These are phyloP conservation scores for Backusella sp. DNA, from an alignment of 192 early-diverging fungal species.

Conservation along the genomic window DNA sequence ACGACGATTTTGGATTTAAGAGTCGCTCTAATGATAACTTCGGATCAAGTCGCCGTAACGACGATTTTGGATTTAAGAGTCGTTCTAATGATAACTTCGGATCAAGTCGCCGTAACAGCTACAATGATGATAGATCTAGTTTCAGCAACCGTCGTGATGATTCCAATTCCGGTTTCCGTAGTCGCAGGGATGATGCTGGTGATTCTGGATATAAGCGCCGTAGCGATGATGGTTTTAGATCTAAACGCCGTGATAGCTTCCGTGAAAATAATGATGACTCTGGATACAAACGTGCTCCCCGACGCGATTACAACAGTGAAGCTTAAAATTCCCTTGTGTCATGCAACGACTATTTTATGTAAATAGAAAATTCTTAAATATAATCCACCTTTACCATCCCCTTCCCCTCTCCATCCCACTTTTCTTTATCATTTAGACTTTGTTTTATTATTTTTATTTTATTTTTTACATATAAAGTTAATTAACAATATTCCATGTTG, in stretches of 20 bases:
- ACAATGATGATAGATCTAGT: neutral
- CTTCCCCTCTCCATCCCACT: neutral
- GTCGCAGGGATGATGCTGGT: neutral
- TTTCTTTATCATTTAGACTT: constrained; percentile 8
- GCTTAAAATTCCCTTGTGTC: neutral
- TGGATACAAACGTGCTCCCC: neutral
- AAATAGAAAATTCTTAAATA: neutral
- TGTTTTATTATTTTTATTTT: neutral
- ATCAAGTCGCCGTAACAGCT: neutral
- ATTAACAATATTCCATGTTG: neutral
- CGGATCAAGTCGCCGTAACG: neutral
- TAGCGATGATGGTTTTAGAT: neutral
- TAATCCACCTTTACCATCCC: neutral
- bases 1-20: neutral
- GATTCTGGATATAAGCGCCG: neutral
- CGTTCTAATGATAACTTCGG: neutral
- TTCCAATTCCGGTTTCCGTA: neutral
- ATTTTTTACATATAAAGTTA: neutral
- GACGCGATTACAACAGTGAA: neutral
- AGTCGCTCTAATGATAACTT: neutral
- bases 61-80: neutral
- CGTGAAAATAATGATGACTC: neutral
- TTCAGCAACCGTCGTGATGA: neutral
- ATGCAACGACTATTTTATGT: neutral
- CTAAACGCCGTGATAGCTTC: neutral